Conservation (phyloP, 805 yeast genomes). For the Yarrowia sp. region DNA sequence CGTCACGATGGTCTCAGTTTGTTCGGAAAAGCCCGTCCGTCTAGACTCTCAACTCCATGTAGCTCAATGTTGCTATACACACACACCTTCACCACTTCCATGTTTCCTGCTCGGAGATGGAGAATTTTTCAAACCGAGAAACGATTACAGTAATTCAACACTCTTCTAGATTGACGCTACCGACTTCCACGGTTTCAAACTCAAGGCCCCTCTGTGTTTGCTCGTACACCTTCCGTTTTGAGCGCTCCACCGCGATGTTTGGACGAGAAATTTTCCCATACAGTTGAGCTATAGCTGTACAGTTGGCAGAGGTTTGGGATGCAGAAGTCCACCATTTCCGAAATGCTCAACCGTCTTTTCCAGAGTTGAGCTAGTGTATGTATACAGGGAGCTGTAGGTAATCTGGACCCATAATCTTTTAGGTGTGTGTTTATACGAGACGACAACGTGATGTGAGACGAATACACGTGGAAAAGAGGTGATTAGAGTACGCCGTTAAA, state of each 20-base stretch:
- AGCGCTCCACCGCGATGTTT: not conserved
- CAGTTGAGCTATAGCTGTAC: not conserved
- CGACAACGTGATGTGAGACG: not conserved
- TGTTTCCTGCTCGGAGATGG: not conserved
- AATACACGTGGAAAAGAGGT: not conserved
- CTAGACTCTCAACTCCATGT: too few relatives aligned
- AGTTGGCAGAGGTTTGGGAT: not conserved
- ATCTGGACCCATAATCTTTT: not conserved
- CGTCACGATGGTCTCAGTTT: too few relatives aligned
- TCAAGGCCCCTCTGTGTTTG: not conserved
- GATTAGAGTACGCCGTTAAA: too few relatives aligned
- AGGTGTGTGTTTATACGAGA: not conserved
- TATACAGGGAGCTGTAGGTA: not conserved
- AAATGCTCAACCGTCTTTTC: not conserved
- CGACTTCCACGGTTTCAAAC: not conserved
- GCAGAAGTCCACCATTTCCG: not conserved
- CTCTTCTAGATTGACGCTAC: not conserved
- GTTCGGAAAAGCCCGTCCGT: too few relatives aligned
- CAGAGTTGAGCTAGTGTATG: constrained; percentile 1
- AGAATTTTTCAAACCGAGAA: constrained; percentile 8
- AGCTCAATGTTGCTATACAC: too few relatives aligned
- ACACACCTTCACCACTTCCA: too few relatives aligned
- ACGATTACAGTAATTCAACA: not conserved
- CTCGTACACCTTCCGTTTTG: constrained; percentile 8
- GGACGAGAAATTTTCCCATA: constrained; percentile 1